Conservation (phyloP, 192 early-diverging fungal species). For the Backusella tuberculispora region DNA sequence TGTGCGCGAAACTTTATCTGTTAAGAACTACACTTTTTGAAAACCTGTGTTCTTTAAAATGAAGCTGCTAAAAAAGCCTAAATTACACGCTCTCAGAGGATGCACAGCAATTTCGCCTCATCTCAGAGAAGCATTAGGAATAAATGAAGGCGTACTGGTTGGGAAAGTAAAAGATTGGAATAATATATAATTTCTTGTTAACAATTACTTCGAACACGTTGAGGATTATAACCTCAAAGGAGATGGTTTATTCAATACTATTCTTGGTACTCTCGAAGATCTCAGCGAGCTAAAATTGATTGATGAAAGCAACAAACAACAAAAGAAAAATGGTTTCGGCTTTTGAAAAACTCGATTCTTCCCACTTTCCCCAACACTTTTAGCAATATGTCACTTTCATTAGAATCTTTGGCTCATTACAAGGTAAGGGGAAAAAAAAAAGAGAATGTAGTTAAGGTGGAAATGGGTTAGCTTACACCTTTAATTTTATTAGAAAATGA, state of each 20-base stretch:
- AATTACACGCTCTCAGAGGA: background rate
- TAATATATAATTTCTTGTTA: conserved; percentile 1
- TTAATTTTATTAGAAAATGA: conserved; percentile 18
- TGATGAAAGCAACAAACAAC: conserved; percentile 9
- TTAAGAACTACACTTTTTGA: no score
- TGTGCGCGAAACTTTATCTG: no score
- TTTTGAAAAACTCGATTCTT: conserved; percentile 9
- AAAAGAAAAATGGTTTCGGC: conserved; percentile 16
- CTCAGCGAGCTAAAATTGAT: conserved; percentile 11
- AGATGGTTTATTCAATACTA: conserved; percentile 5
- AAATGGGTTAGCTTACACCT: background rate
- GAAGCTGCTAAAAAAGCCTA: conserved; percentile 4
- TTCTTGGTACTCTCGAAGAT: background rate
- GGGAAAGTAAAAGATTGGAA: background rate
- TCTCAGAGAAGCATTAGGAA: conserved; percentile 2
- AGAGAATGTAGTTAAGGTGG: conserved; percentile 2
- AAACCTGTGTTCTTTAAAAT: no score
- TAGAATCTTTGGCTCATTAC: background rate
- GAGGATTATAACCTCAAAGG: conserved; percentile 7
- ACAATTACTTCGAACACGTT: conserved; percentile 16
- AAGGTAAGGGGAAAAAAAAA: background rate
- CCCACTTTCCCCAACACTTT: conserved; percentile 1
- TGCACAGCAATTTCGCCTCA: conserved; percentile 9
- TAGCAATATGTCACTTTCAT: conserved; percentile 17
- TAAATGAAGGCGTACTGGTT: conserved; percentile 8